A percentile compares a stretch with the other conserved stretches of the same genome.
Evolutionary conservation across 257 asterid genomes (phyloP).

Genomic region (Buddleja alternifolia): DNA sequence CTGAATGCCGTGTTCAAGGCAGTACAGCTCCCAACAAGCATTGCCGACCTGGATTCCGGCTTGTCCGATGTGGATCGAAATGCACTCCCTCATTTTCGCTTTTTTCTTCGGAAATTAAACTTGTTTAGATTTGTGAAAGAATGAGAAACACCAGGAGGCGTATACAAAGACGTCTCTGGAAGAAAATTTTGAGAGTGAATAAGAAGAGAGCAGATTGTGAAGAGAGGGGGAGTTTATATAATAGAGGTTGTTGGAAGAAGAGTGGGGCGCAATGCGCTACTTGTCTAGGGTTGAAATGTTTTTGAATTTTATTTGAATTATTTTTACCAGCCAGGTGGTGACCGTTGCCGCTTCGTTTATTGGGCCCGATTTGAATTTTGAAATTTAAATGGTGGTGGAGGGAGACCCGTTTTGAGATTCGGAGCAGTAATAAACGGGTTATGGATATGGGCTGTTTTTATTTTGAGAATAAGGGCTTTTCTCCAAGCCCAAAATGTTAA

Average conservation of each 20-base stretch:
- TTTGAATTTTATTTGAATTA: constrained; percentile 24
- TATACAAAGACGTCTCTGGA: constrained; percentile 58
- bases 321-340: constrained; percentile 39
- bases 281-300: constrained; percentile 28
- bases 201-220: too few relatives aligned
- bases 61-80: constrained; percentile 72
- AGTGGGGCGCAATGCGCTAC: constrained; percentile 9
- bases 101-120: neutral
- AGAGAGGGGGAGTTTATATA: constrained; percentile 39
- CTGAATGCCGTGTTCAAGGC: constrained; percentile 76
- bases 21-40: constrained; percentile 75
- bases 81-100: constrained; percentile 67
- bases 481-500: neutral
- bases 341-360: constrained; percentile 34
- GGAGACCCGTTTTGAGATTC: constrained; percentile 25
- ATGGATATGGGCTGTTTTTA: neutral
- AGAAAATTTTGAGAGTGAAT: neutral
- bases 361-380: constrained; percentile 33
- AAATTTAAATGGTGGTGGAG: constrained; percentile 21
- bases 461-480: neutral
- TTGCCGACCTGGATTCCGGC: constrained; percentile 74
- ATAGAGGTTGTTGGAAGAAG: constrained; percentile 10
- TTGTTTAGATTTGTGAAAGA: constrained; percentile 5
- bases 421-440: constrained; percentile 16
- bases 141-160: constrained; percentile 38